Percentiles rank a stretch among this genome's conserved stretches.
phyloP scores from a whole-genome alignment of 352 stramenopile genomes.

The Aphanomyces stellatus region DNA sequence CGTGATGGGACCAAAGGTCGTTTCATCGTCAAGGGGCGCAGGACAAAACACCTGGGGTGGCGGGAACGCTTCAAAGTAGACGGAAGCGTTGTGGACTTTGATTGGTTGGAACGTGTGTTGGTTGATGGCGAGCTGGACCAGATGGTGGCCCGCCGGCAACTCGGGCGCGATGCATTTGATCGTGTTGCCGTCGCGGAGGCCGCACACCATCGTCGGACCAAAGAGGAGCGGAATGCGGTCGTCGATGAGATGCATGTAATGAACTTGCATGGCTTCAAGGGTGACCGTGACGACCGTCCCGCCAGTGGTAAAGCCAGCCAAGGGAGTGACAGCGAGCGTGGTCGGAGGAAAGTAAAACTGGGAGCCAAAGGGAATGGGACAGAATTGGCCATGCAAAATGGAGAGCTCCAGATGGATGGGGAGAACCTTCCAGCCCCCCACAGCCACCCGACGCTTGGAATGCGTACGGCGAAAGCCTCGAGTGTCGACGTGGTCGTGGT shows the following conservation, averaged over 20 bases:
- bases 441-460: neutral
- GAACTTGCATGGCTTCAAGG: constrained; percentile 1
- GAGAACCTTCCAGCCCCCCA: constrained; percentile 16
- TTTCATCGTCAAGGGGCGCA: neutral
- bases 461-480: too few relatives aligned
- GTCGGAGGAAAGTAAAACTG: constrained; percentile 6
- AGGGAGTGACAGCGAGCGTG: neutral
- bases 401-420: constrained; percentile 5
- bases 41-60: neutral
- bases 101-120: constrained; percentile 7
- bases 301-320: constrained; percentile 7
- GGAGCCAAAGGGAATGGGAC: neutral
- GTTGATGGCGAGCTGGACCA: constrained; percentile 5
- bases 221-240: constrained; percentile 2
- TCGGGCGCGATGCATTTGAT: neutral
- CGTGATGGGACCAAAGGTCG: constrained; percentile 1
- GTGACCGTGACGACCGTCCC: constrained; percentile 1
- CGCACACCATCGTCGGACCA: neutral
- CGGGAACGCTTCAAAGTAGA: constrained; percentile 19
- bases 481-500: neutral
- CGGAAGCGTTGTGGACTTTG: neutral
- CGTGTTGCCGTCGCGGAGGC: neutral
- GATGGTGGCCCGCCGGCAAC: constrained; percentile 3
- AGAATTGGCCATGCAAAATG: constrained; percentile 7
- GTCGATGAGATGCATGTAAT: constrained; percentile 9